Evolutionary conservation across 305 asterid genomes (phyloP).

Genomic region (Fraxinus velutina): DNA sequence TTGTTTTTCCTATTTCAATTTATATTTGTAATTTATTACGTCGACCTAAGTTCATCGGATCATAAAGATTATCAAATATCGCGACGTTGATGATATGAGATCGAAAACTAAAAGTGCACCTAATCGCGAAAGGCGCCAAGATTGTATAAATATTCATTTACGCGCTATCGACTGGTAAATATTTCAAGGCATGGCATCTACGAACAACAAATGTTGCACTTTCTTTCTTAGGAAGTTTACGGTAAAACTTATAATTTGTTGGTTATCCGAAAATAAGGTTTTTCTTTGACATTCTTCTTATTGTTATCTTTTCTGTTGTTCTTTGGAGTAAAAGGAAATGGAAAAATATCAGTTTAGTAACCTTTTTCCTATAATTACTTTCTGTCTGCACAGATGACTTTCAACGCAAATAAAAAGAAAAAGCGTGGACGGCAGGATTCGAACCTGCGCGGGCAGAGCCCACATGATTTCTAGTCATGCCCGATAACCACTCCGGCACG

Average conservation of each 20-base stretch:
- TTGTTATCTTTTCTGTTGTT: not conserved
- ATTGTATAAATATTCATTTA: not conserved
- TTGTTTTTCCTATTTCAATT: not conserved
- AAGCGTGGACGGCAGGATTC: conserved; percentile 81
- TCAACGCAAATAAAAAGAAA: not conserved
- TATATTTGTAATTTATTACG: not conserved
- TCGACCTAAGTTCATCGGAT: not conserved
- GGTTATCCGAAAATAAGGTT: not conserved
- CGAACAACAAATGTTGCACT: not conserved
- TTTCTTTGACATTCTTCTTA: not conserved
- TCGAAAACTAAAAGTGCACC: not conserved
- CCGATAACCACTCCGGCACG: conserved; percentile 99
- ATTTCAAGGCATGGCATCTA: not conserved
- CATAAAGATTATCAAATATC: not conserved
- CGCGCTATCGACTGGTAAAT: not conserved
- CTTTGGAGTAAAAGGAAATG: not conserved
- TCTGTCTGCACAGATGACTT: not conserved
- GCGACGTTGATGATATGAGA: not conserved
- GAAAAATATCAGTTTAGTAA: not conserved
- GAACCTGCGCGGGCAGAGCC: conserved; percentile 99
- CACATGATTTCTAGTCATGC: conserved; percentile 99
- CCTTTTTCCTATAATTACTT: not conserved
- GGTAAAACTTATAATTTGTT: not conserved
- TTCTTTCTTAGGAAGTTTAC: not conserved
- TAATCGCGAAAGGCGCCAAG: not conserved